Evolutionary conservation across 306 rosid species (phyloP), one percentile per base, ranked within the genome.

Genomic region (Corylus americana): DNA sequence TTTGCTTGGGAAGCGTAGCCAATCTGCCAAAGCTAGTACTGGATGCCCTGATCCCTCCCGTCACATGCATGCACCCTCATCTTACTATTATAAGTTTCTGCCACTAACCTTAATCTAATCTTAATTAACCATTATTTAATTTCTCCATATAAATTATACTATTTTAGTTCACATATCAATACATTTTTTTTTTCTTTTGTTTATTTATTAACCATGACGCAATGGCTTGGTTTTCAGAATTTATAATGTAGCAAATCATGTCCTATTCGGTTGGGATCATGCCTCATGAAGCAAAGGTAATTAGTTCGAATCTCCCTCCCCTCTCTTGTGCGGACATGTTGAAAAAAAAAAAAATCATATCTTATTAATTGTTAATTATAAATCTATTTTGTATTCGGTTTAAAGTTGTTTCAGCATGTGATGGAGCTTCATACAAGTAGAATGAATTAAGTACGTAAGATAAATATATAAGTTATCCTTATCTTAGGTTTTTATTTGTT

Each of bases 1-100:
- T 81, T 83, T 84, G 80, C 80, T 88, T 77, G 92, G 90, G 89
- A 89, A 37, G 48, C 80, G 90, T 68, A 81, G 55, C 86, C 77
- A 39, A 55, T 80, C 77, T 69, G 92, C 84, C 87, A 78, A 88
- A 85, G 86, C 87, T 84, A 74, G n/a, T 49, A 79, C 79, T 71
- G 82, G 86, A 7, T 55, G 44, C 81, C 77, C 42, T 59, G 25
- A 22, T 22, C 4, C 35, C 77, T 31, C 35, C 81, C 6, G 44
- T 39, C 92, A 87, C 94, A 90, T 91, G 93, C 48, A 6, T 22
- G 25, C 25, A 22, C 25, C 25, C 25, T 22, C 25, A 22, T 22
- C 25, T 25, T 2, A 45, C 35, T 31, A 31, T 31, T 2, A 31
- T 31, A 31, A 31, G 35, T 31, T 31, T 9, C 48, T 66, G 49